Evolutionary conservation across 768 basidiomycete species (phyloP).

Genomic region (Tricholoma sp.): DNA sequence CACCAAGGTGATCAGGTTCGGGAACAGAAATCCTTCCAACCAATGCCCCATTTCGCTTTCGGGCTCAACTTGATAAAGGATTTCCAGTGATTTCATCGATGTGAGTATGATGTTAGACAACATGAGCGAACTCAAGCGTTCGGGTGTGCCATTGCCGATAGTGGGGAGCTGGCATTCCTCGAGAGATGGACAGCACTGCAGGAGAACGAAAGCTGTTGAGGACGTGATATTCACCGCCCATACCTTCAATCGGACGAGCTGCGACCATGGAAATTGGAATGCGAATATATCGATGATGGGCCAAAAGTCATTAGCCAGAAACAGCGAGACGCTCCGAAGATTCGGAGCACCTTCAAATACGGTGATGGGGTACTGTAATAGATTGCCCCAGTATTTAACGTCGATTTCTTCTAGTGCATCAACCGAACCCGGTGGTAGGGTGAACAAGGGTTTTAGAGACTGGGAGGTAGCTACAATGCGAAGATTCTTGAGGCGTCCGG

Average conservation of each 20-base stretch:
- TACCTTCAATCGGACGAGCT: neutral
- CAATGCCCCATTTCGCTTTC: neutral
- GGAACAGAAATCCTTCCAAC: neutral
- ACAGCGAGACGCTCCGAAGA: neutral
- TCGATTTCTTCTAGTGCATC: neutral
- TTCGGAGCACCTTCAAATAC: neutral
- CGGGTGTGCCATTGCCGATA: neutral
- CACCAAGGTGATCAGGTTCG: neutral
- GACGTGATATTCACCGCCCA: neutral
- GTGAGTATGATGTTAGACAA: neutral
- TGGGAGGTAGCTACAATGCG: neutral
- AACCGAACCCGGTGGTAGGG: neutral
- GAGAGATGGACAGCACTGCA: neutral
- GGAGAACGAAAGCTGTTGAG: neutral
- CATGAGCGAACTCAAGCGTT: neutral
- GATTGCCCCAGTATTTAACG: neutral
- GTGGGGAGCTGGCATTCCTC: neutral
- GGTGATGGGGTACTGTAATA: neutral
- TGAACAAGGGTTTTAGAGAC: neutral
- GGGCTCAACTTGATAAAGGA: neutral
- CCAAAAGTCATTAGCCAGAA: neutral
- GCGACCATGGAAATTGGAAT: neutral
- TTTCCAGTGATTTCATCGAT: neutral
- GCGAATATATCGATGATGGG: neutral
- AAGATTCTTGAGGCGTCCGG: neutral